phyloP scores from a whole-genome alignment of 1,284 basidiomycete genomes.

The Pseudozyma sp. region DNA sequence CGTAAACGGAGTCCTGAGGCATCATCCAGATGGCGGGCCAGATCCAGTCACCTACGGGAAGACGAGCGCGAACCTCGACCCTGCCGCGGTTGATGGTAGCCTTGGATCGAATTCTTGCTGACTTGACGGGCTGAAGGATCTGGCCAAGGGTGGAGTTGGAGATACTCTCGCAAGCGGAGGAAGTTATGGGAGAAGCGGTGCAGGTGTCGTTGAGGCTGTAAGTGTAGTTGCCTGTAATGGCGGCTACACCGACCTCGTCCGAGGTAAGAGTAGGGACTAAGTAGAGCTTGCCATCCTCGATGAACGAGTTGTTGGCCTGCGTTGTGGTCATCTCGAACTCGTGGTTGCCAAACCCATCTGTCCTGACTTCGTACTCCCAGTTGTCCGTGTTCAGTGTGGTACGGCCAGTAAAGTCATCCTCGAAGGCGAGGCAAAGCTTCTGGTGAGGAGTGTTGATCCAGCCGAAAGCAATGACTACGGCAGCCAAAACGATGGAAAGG shows the following conservation, averaged over 20 bases:
- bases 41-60: conserved; percentile 79
- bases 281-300: conserved; percentile 81
- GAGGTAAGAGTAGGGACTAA: conserved; percentile 86
- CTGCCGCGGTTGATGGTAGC: conserved; percentile 80
- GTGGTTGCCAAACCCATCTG: conserved; percentile 87
- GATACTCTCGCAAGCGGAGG: conserved; percentile 70
- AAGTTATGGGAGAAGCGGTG: conserved; percentile 74
- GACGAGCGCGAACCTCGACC: conserved; percentile 83
- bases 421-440: conserved; percentile 27
- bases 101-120: conserved; percentile 81
- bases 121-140: conserved; percentile 82
- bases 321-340: conserved; percentile 88
- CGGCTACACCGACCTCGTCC: conserved; percentile 77
- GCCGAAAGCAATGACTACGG: conserved; percentile 31
- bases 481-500: conserved; percentile 24
- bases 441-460: conserved; percentile 39
- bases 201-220: conserved; percentile 82
- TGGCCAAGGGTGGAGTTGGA: conserved; percentile 69
- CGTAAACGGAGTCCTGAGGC: conserved; percentile 77
- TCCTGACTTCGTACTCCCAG: conserved; percentile 82
- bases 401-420: conserved; percentile 26
- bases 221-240: conserved; percentile 78
- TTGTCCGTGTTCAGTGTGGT: conserved; percentile 27
- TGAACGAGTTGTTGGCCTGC: conserved; percentile 80
- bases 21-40: conserved; percentile 90